Evolutionary conservation across 2,329 filamentous ascomycete species (phyloP), one percentile per base, ranked within the genome.

Genomic region (Nothopassalora personata): DNA sequence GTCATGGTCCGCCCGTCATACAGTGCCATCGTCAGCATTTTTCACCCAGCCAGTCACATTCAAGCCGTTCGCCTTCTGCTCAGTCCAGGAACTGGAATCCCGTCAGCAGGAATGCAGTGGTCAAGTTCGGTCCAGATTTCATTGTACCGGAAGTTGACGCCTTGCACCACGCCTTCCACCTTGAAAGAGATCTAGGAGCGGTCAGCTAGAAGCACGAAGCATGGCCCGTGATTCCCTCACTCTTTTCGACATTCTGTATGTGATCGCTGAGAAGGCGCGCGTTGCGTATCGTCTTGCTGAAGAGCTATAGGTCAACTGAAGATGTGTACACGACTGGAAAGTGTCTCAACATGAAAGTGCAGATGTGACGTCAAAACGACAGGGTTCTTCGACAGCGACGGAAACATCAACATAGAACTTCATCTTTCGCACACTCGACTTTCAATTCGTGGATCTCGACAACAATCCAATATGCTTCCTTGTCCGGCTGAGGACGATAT

Each of bases 61-160:
- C 28, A 79, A 68, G 46, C 66, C 70, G 30, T 72, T 72, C 45
- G 79, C 79, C 61, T 79, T 72, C 53, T 75, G 74, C 53, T 71
- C 69, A 13, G 79, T 77, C 66, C 71, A 79, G 11, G 71, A 71
- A 43, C 75, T 77, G 19, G 36, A 1, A 47, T 51, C 9, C 13
- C 28, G 27, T 56, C 39, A 57, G 50, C 28, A 28, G 5, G n/a
- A 45, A 3, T 23, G 23, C 23, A 23, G 3, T 23, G 23, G 23
- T 23, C 23, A 23, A 23, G 23, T 23, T 23, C 23, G 23, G 23
- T 23, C 23, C 23, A 23, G 23, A 23, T 23, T 23, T 23, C 5
- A 56, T n/a, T 34, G 23, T 55, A 78, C 74, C 79, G 76, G 68
- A 80, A 82, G 70, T 77, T 80, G 62, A 82, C 80, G 39, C 79